Evolutionary conservation across 2,329 filamentous ascomycete species (phyloP), one percentile per base, ranked within the genome.

Genomic region (Paramyrothecium roridum): DNA sequence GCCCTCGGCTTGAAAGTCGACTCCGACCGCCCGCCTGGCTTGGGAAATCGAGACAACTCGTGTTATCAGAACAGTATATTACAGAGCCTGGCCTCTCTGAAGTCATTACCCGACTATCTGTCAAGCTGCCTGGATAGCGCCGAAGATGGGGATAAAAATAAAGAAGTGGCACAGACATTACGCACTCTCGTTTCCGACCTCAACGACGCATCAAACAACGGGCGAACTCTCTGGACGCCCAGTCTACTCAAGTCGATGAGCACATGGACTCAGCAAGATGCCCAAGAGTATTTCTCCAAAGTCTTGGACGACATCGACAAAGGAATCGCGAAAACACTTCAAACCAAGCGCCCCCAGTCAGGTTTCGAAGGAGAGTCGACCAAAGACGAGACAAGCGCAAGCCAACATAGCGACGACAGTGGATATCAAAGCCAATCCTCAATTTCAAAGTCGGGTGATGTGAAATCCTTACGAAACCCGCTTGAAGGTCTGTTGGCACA

Each of bases 21-120:
- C 22, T 65, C 72, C 22, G 75, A 80, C 48, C 71, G 73, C 33
- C 89, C 79, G 51, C 80, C 77, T 2, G 95, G 95, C 0, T 76
- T 98, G 53, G 91, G 91, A 11, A 99, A 99, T 70, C 88, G 87
- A 76, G 91, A 96, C 75, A 96, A 97, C 69, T 96, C 92, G 2
- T 98, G 95, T 76, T 99, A 96, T 70, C 95, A 98, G 72, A 99
- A 99, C 72, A 97, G 93, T 68, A 88, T 97, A 20, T 84, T 99
- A 12, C 92, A 96, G 70, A 87, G 88, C 8, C 77, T 98, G 46
- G 87, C 93, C 1, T 88, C 93, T 3, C 78, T 98, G 30, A 80
- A 82, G 19, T 82, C 87, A 4, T 76, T 98, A 30, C 81, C 83
- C 23, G 75, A 75, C 3, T 95, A 91, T 65, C 80, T 96, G 8